Evolutionary conservation across 306 rosid genomes (phyloP).

Genomic region (Fragaria ananassa): DNA sequence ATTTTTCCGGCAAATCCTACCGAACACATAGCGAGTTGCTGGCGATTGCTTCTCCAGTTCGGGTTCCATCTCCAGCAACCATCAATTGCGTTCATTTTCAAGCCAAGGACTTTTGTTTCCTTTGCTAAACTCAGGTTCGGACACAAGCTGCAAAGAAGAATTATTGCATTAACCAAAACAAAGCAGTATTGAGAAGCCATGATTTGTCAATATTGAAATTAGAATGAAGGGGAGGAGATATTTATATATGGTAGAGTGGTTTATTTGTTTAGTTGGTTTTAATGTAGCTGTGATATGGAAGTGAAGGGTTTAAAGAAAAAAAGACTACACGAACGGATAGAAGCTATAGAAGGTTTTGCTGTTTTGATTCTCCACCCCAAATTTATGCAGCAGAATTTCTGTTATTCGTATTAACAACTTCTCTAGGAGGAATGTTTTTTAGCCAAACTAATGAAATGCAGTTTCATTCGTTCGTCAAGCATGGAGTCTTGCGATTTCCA

Average conservation of each 20-base stretch:
- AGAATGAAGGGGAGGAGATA: not conserved
- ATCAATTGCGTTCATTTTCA: slow-evolving; percentile 33
- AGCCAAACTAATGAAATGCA: not conserved
- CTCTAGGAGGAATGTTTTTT: too few relatives aligned
- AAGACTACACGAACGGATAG: not conserved
- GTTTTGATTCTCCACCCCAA: not conserved
- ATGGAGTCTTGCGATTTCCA: not conserved
- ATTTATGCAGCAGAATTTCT: not conserved
- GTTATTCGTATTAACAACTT: too few relatives aligned
- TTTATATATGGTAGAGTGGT: not conserved
- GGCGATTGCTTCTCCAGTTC: slow-evolving; percentile 38
- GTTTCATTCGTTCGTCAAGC: slow-evolving; percentile 2
- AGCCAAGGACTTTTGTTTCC: slow-evolving; percentile 2
- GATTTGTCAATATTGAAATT: not conserved
- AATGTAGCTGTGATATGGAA: not conserved
- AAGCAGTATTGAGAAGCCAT: slow-evolving; percentile 12
- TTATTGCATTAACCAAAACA: not conserved
- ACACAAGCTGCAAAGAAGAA: not conserved
- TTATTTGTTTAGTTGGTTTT: not conserved
- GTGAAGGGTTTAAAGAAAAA: not conserved
- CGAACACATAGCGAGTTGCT: slow-evolving; percentile 34
- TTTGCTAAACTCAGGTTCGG: not conserved
- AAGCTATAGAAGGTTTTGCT: not conserved
- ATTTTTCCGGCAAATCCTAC: slow-evolving; percentile 46
- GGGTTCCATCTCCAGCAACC: slow-evolving; percentile 45